phyloP scores from a whole-genome alignment of 108 stramenopile species.

The Poteriospumella lacustris region DNA sequence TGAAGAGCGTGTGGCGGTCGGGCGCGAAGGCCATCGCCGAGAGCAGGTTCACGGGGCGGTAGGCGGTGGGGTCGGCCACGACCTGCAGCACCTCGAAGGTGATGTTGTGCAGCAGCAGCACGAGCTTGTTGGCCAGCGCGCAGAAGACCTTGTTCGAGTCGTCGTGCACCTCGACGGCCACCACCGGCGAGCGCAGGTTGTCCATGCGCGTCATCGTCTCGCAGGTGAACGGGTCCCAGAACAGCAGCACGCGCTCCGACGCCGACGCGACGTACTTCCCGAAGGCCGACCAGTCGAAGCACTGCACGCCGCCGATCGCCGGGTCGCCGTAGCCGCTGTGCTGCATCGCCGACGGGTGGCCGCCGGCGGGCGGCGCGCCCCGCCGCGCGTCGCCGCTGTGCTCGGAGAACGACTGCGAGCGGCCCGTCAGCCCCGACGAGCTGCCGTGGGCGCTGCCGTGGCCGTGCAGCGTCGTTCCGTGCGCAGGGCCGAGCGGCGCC shows the following conservation, averaged over 20 bases:
- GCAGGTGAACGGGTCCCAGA: constrained; percentile 15
- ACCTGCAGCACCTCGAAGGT: not conserved
- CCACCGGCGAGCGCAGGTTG: not conserved
- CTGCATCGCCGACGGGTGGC: not conserved
- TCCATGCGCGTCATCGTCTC: not conserved
- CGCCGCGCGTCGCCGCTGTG: no score
- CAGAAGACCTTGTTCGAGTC: not conserved
- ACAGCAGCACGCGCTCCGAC: not conserved
- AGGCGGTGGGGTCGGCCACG: not conserved
- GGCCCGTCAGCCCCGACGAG: not conserved
- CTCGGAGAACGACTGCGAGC: not conserved
- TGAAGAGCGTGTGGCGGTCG: not conserved
- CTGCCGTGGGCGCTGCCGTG: no score
- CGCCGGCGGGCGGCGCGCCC: no score
- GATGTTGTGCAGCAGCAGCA: not conserved
- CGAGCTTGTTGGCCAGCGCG: not conserved
- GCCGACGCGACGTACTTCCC: constrained; percentile 8
- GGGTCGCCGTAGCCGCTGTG: no score
- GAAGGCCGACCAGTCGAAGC: not conserved
- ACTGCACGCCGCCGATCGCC: not conserved
- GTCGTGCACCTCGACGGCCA: constrained; percentile 1
- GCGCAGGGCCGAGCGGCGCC: no score
- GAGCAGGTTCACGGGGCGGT: not conserved
- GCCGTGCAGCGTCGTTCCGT: not conserved
- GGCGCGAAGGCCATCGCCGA: not conserved